Evolutionary conservation across 2,329 filamentous ascomycete genomes (phyloP).

Genomic region (Neofusicoccum cordaticola): DNA sequence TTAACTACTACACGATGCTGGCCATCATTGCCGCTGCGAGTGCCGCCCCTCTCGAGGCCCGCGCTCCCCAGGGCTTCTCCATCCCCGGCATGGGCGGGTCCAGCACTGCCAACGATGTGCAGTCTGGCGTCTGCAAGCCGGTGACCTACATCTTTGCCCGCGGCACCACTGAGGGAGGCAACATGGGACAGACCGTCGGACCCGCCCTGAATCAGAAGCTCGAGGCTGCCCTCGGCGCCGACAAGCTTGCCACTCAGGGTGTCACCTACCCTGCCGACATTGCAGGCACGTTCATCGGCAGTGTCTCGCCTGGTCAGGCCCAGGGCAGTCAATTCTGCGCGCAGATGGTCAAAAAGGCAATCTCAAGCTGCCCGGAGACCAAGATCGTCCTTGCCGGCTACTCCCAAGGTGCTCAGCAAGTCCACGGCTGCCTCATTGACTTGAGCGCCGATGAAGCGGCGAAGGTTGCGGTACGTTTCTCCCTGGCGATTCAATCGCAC

Average conservation of each 20-base stretch:
- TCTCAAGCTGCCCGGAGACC: slow-evolving; percentile 44
- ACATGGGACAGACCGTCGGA: slow-evolving; percentile 51
- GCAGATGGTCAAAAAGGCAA: slow-evolving; percentile 43
- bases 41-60: neutral
- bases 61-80: neutral
- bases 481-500: slow-evolving; percentile 28
- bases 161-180: slow-evolving; percentile 53
- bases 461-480: slow-evolving; percentile 2
- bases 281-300: slow-evolving; percentile 28
- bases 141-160: slow-evolving; percentile 57
- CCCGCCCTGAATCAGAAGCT: slow-evolving; percentile 52
- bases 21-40: neutral
- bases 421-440: slow-evolving; percentile 22
- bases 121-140: slow-evolving; percentile 35
- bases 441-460: neutral
- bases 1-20: neutral
- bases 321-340: slow-evolving; percentile 37
- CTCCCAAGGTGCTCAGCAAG: slow-evolving; percentile 33
- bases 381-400: slow-evolving; percentile 49
- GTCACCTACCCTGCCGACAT: slow-evolving; percentile 46
- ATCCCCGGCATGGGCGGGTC: slow-evolving; percentile 17
- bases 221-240: slow-evolving; percentile 39
- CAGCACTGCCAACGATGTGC: slow-evolving; percentile 29
- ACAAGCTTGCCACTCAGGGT: slow-evolving; percentile 51
- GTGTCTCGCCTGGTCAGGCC: slow-evolving; percentile 44